Evolutionary conservation across 164 flowering plant genomes (phyloP), one percentile per base, ranked within the genome.

Genomic region (Chloranthus sessilifolius): DNA sequence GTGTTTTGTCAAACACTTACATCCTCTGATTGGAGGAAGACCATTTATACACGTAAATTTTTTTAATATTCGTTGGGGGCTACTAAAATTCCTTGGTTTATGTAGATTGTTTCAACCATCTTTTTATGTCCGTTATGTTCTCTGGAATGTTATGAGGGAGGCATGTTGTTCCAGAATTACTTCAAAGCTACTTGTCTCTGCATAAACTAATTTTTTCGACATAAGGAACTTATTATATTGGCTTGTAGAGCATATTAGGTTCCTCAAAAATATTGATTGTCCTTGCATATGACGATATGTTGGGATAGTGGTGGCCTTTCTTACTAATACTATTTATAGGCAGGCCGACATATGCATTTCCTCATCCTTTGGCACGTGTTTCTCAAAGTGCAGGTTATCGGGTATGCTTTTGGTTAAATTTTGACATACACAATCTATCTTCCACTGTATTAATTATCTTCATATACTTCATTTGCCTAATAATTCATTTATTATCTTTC

Each of bases 341-440:
- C 96, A 92, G 98, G 88, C 95, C 98, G 27, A 92, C 98, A 6
- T 67, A 66, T 68, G 95, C 80, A 63, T 92, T 88, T 69, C 87
- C 98, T 68, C 94, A 85, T 50, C 98, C 98, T 7, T 66, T 88
- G 52, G 96, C 95, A 12, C 94, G 95, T 55, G 94, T 92, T 26
- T 74, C 95, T 58, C 87, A 76, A 61, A 77, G 76, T 76, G 90
- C 94, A 60, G 98, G 90, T 47, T 75, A 85, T 62, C 75, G 92
- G 91, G 96, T 92, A 84, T 62, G 67, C 21, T 28, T 35, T 44
- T 43, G 6, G 17, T 47, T 37, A n/a, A n/a, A n/a, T n/a, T 0
- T 46, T 29, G 38, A 50, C 12, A n/a, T n/a, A n/a, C 23, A 12
- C 16, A 6, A 20, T 24, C 28, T 24, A n/a, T 3, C 3, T 17